Base-by-base conservation (phyloP, 495 filamentous ascomycete genomes). In the Penicillium robsamsonii region DNA sequence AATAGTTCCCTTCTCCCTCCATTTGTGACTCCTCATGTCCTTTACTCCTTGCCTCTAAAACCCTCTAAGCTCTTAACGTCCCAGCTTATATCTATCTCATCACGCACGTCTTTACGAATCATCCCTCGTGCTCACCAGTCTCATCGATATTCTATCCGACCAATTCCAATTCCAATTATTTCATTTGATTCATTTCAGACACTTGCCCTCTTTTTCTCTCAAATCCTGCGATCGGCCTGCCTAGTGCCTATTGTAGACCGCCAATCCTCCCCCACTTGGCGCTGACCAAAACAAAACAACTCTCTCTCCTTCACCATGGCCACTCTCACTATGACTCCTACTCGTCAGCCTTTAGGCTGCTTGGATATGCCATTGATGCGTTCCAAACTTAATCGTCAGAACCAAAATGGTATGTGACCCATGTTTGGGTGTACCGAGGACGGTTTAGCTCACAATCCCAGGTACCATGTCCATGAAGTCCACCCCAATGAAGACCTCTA, bases 361-460 rank as follows among this genome's bases (percentile, higher is more conserved):
- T 64, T 79, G 58, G 74, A 78, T 53, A 64, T 79, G 60, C 61
- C 76, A 48, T 63, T 84, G 49, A 69, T 72, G 52, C 65, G 64
- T 42, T 61, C 73, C 37, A 72, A 72, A 44, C 61, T 77, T 57
- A 84, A 76, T 67, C 64, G 75, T 41, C 79, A 80, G 61, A 85
- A 84, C 61, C 63, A 78, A 61, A 79, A 82, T 78, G 79, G 82
- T 85, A 79, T 30, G 65, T 46, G 22, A 22, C 11, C 43, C 29
- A 18, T 20, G 18, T 13, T 31, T 40, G 11, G 15, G 30, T 53
- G 15, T 42, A 31, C 35, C 52, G 5, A 40, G 27, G 22, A 50
- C 33, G 1, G 7, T 8, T 38, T 25, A 58, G 57, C 50, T 22
- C 5, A 53, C 40, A 45, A 33, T 38, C 25, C 24, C 46, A 72